These are phyloP conservation scores for Amanita polypyramis DNA, from an alignment of 768 basidiomycete genomes.

Conservation along the genomic window DNA sequence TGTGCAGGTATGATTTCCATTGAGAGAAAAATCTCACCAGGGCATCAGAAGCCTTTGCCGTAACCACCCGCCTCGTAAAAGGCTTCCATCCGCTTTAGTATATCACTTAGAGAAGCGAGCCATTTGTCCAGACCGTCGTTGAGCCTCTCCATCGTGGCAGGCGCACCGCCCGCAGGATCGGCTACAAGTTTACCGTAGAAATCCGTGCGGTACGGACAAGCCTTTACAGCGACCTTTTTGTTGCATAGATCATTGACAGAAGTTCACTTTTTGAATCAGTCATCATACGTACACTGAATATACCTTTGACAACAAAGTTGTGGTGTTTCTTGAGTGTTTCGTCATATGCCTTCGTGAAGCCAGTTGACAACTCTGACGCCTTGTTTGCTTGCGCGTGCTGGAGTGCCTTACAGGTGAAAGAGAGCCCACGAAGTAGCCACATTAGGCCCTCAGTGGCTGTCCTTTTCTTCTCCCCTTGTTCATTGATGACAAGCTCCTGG, in stretches of 20 bases:
- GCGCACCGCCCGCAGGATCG: slow-evolving; percentile 41
- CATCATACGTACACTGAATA: slow-evolving; percentile 38
- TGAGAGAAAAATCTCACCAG: neutral
- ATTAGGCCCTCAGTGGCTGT: slow-evolving; percentile 85
- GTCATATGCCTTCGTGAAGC: slow-evolving; percentile 78
- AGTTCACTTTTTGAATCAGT: neutral
- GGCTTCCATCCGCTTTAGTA: slow-evolving; percentile 41
- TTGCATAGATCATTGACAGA: neutral
- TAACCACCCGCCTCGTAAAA: slow-evolving; percentile 56
- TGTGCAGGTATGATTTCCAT: neutral
- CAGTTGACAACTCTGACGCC: slow-evolving; percentile 48
- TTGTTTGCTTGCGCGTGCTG: slow-evolving; percentile 59
- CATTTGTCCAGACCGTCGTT: slow-evolving; percentile 51
- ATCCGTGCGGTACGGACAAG: slow-evolving; percentile 53
- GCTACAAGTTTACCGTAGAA: slow-evolving; percentile 61
- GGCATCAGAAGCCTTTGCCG: slow-evolving; percentile 34
- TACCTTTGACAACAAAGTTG: slow-evolving; percentile 59
- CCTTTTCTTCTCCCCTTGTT: slow-evolving; percentile 80
- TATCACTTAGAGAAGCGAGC: slow-evolving; percentile 50
- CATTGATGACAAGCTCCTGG: slow-evolving; percentile 74
- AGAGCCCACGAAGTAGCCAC: slow-evolving; percentile 88
- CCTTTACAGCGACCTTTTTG: slow-evolving; percentile 49
- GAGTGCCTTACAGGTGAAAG: slow-evolving; percentile 82
- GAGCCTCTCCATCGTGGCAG: slow-evolving; percentile 38
- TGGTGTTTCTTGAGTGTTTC: slow-evolving; percentile 79